Percentiles rank a stretch among this genome's conserved stretches.
phyloP scores from a whole-genome alignment of 2,329 filamentous ascomycete species.

The Colletotrichum sp. region DNA sequence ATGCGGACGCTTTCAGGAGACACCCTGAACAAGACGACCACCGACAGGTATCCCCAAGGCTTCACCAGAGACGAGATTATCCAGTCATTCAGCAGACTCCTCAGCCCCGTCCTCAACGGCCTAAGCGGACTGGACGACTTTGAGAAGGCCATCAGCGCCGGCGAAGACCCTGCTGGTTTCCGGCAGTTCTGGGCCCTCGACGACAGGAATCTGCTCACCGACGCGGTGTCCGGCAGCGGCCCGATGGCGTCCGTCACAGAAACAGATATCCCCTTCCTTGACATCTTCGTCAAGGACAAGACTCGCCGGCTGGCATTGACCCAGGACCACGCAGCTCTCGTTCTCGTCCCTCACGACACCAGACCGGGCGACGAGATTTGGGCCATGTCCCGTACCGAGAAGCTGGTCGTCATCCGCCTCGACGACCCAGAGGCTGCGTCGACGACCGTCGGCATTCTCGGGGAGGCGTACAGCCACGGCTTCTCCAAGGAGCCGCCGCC shows the following conservation, averaged over 20 bases:
- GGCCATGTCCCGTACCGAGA: slow-evolving; percentile 4
- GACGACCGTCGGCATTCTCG: slow-evolving; percentile 4
- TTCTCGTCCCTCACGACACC: slow-evolving; percentile 7
- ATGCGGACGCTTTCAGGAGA: slow-evolving; percentile 28
- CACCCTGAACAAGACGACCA: slow-evolving; percentile 15
- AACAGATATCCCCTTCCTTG: slow-evolving; percentile 25
- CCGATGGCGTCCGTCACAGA: slow-evolving; percentile 26
- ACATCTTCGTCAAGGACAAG: slow-evolving; percentile 13
- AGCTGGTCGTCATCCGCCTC: slow-evolving; percentile 2
- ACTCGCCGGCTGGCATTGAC: slow-evolving; percentile 15
- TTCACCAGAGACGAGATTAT: slow-evolving; percentile 29
- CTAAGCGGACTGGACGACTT: slow-evolving; percentile 37
- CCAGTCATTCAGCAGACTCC: slow-evolving; percentile 33
- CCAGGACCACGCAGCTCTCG: slow-evolving; percentile 16
- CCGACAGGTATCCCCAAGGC: slow-evolving; percentile 3
- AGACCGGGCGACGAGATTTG: slow-evolving; percentile 19
- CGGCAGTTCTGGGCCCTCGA: slow-evolving; percentile 39
- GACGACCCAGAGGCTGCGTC: background rate
- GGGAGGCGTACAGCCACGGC: slow-evolving; percentile 14
- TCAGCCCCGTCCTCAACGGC: slow-evolving; percentile 37
- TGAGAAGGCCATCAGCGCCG: slow-evolving; percentile 33
- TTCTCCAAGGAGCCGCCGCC: slow-evolving; percentile 1
- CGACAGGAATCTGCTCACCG: slow-evolving; percentile 35
- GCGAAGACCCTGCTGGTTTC: slow-evolving; percentile 35
- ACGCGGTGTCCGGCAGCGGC: slow-evolving; percentile 32